Base-by-base conservation (phyloP, 768 basidiomycete genomes). In the Gelatoporia subvermispora region DNA sequence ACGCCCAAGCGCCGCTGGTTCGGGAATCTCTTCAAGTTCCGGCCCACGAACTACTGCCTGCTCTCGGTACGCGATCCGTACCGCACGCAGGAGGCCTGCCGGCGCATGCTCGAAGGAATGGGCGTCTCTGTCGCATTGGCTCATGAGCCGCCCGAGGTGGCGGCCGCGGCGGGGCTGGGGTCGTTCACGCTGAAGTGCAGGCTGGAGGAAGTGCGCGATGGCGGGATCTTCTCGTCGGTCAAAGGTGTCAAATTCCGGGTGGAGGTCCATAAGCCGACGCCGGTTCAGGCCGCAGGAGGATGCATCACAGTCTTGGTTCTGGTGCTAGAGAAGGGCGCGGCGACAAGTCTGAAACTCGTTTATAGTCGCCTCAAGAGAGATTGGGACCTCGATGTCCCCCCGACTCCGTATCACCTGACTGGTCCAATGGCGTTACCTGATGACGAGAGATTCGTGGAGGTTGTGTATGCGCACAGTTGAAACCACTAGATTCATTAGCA, bases 321-420 rank as follows among this genome's bases (percentile, higher is more conserved):
- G 43, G 73, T 88, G 13, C 84, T 89, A 55, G 93, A 96, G 71
- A 93, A 84, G 65, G 95, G 95, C 3, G 85, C 93, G 16, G 72
- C 81, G 37, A 88, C 89, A 20, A 84, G 78, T 23, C 91, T 96
- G 71, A 87, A 83, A 65, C 74, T 79, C 43, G 72, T 92, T 23
- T 88, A 79, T 62, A 78, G 73, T 51, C 74, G 81, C 36, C 63
- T 96, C 48, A 72, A 76, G 51, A 69, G 74, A 24, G 76, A 81
- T 18, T 96, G 92, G 93, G 78, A 79, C 42, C 60, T 88, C 59
- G 82, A 84, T 48, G 60, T 64, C 21, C 60, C 69, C 21, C 58
- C 58, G 22, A 50, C 51, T 20, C 45, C 52, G 31, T 52, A 43
- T 40, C 36, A 48, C 15, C 48, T 53, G 53, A 49, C 49, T n/a